Base-by-base conservation (phyloP, 306 rosid species). In the Vigna trinervia region DNA sequence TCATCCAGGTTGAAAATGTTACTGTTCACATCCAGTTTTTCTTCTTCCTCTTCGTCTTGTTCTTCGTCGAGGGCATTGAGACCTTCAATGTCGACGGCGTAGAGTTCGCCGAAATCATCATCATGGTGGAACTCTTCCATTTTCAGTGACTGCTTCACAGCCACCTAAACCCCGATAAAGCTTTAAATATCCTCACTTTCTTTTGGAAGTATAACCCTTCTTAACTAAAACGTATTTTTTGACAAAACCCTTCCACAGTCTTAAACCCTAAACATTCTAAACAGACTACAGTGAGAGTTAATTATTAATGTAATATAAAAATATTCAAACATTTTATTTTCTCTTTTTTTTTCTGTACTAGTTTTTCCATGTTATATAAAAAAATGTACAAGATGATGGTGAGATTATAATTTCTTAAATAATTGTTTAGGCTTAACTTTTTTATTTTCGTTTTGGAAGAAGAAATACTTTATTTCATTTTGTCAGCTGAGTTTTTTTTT, bases 31-130 rank as follows among this genome's bases (percentile, higher is more conserved):
- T 36, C 22, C 10, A 13, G 38, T 13, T 64, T 36, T 13, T 32
- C 62, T 51, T 50, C 47, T 70, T 51, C 48, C 5, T 71, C 50
- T 50, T 70, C 63, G 6, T 20, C 12, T 6, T 45, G 50, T 12
- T 71, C 64, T 12, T 69, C 46, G 4, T 64, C 17, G 2, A 26
- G 46, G 69, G 77, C 69, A 78, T 78, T 51, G 73, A 67, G 87
- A 36, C 23, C 46, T 84, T 86, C 85, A 32, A 78, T 68, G 47
- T 81, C 86, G 12, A 85, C 71, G 54, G 86, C 74, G 64, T 90
- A 87, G 67, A 90, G 82, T 30, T 86, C 87, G 43, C 94, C 92
- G 32, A 90, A 90, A 69, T 90, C 89, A 48, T 90, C 94, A 17
- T 84, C 85, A n/a, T 84, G 84, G 12, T 53, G 22, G 3, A 82